Evolutionary conservation across 2,329 filamentous ascomycete genomes (phyloP), one percentile per base, ranked within the genome.

Genomic region (Paraconiothyrium sp.): DNA sequence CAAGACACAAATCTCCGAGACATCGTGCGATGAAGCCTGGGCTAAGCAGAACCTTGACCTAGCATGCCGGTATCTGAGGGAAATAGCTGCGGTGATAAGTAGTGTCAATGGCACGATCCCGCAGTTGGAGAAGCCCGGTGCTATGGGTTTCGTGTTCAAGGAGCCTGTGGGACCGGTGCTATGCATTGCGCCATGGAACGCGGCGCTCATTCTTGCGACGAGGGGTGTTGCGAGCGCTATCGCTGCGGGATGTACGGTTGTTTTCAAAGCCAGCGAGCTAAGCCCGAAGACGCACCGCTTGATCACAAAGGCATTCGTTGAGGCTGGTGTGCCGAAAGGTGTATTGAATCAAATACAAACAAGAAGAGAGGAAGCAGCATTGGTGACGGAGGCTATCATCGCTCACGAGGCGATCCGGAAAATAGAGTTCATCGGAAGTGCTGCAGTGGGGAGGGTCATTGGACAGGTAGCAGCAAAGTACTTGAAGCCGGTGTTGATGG

Each of bases 401-500:
- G 67, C 69, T 1, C 78, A 81, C 64, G 75, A 78, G 68, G 69
- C 73, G 13, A 71, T 81, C 22, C 69, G 72, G 49, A 80, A 80
- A 68, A 73, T 80, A 30, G 72, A 73, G 39, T 81, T 81, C 63
- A 81, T 79, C 16, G 79, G 79, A 9, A 75, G 70, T n/a, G 73
- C 73, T 6, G 69, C 74, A 4, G 73, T 76, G 6, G 79, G 79
- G 13, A 68, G 72, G 41, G 68, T 72, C 34, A 74, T 81, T 47
- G 64, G 61, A 9, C 76, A 78, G 64, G 69, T 78, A 22, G 73
- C 67, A 30, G 80, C 80, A 1, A 75, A 70, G 41, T 79, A 80
- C 59, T 63, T 82, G 63, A 83, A 83, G 74, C 79, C 79, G 34
- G 76, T 82, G 39, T 78, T 80, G 13, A 72, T 83, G 14, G 81